Conservation (phyloP, 352 stramenopile genomes). For the Aphanomyces invadans region DNA sequence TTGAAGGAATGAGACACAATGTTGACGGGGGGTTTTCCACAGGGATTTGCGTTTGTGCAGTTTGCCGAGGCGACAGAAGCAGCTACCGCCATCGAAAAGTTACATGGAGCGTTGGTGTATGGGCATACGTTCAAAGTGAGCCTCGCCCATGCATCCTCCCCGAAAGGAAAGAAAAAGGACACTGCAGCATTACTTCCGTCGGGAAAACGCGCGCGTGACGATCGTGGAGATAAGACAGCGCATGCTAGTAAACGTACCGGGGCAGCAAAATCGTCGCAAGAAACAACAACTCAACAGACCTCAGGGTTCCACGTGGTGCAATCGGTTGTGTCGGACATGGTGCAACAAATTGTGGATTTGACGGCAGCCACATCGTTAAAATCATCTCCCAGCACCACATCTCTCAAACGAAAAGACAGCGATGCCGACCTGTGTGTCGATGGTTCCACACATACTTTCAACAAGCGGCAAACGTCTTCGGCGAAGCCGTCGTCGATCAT, state of each 20-base stretch:
- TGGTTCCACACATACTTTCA: neutral
- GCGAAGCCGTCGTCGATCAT: neutral
- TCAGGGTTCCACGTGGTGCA: neutral
- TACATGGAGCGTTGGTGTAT: conserved; percentile 8
- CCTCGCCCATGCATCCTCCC: conserved; percentile 18
- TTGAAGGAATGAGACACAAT: no score
- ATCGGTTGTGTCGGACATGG: neutral
- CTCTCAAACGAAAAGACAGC: conserved; percentile 8
- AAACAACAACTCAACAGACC: neutral
- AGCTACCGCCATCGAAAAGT: conserved; percentile 11
- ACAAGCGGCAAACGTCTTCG: neutral
- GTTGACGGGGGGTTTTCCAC: no score
- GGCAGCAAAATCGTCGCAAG: neutral
- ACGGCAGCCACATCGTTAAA: neutral
- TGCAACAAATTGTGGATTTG: conserved; percentile 8
- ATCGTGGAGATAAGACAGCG: conserved; percentile 1
- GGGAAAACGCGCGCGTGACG: conserved; percentile 15
- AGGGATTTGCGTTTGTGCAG: conserved; percentile 25
- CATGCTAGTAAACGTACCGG: conserved; percentile 6
- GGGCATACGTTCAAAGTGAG: conserved; percentile 22
- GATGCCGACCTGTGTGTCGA: neutral
- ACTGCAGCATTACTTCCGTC: neutral
- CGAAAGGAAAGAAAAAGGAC: conserved; percentile 11
- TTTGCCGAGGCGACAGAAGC: conserved; percentile 14
- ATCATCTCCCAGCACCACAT: neutral